A percentile compares a stretch with the other conserved stretches of the same genome.
phyloP scores from a whole-genome alignment of 768 basidiomycete genomes.

The Russula compacta region DNA sequence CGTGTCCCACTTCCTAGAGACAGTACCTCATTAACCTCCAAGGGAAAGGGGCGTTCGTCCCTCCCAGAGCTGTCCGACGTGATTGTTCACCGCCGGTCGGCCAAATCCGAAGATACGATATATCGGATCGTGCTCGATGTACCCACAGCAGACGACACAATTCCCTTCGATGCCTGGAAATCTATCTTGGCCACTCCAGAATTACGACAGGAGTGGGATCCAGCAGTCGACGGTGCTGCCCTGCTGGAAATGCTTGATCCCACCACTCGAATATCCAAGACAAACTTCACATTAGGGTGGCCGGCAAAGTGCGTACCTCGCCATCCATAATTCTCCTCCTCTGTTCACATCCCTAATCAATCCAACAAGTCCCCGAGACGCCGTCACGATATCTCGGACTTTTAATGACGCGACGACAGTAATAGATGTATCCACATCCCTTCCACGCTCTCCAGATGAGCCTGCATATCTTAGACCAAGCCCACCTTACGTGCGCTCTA shows the following conservation, averaged over 20 bases:
- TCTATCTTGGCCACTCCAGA: slow-evolving; percentile 79
- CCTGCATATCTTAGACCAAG: slow-evolving; percentile 86
- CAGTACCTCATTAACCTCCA: slow-evolving; percentile 35
- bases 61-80: slow-evolving; percentile 64
- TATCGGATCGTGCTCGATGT: slow-evolving; percentile 80
- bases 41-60: slow-evolving; percentile 51
- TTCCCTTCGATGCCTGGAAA: slow-evolving; percentile 70
- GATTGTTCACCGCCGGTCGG: slow-evolving; percentile 62
- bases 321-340: background rate
- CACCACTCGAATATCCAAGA: slow-evolving; percentile 77
- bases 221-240: slow-evolving; percentile 78
- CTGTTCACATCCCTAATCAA: background rate
- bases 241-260: slow-evolving; percentile 82
- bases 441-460: slow-evolving; percentile 85
- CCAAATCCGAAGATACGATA: slow-evolving; percentile 64
- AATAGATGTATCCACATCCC: slow-evolving; percentile 87
- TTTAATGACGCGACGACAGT: slow-evolving; percentile 74
- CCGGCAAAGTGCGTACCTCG: slow-evolving; percentile 73
- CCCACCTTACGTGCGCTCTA: slow-evolving; percentile 86
- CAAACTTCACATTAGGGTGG: slow-evolving; percentile 91
- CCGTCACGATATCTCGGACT: slow-evolving; percentile 86
- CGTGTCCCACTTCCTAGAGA: slow-evolving; percentile 47
- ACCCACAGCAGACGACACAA: slow-evolving; percentile 43
- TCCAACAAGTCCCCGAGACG: slow-evolving; percentile 72
- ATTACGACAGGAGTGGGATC: slow-evolving; percentile 86